A percentile compares a stretch with the other conserved stretches of the same genome.
Conservation (phyloP, 148 eudicot genomes). For the Rhododendron williamsianum region DNA sequence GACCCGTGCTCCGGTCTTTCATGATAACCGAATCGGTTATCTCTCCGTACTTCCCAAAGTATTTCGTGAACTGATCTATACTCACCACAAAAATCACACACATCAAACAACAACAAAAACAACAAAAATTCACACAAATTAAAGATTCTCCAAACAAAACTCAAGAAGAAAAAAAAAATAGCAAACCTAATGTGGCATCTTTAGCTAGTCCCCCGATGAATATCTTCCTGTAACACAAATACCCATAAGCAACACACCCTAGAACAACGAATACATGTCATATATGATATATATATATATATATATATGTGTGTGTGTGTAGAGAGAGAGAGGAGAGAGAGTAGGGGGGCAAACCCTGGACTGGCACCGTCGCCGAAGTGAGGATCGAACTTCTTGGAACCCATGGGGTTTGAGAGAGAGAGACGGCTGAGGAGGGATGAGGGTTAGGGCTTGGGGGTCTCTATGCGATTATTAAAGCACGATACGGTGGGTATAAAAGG, state of each 20-base stretch:
- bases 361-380: constrained; percentile 57
- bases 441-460: no score
- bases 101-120: background rate
- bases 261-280: background rate
- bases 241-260: background rate
- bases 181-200: constrained; percentile 52
- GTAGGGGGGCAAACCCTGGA: constrained; percentile 45
- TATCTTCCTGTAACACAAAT: constrained; percentile 40
- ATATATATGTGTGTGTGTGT: no score
- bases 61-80: constrained; percentile 50
- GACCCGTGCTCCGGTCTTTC: constrained; percentile 60
- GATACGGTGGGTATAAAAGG: no score
- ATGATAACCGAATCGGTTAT: constrained; percentile 66
- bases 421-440: background rate
- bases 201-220: constrained; percentile 66
- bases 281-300: no score
- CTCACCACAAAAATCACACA: constrained; percentile 7
- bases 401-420: constrained; percentile 18
- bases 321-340: background rate
- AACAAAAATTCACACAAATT: background rate
- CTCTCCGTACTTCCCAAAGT: constrained; percentile 75
- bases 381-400: constrained; percentile 31
- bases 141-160: background rate
- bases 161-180: background rate
- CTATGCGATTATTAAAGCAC: no score